Base-by-base conservation (phyloP, 1,284 basidiomycete species). In the Malassezia obtusa region DNA sequence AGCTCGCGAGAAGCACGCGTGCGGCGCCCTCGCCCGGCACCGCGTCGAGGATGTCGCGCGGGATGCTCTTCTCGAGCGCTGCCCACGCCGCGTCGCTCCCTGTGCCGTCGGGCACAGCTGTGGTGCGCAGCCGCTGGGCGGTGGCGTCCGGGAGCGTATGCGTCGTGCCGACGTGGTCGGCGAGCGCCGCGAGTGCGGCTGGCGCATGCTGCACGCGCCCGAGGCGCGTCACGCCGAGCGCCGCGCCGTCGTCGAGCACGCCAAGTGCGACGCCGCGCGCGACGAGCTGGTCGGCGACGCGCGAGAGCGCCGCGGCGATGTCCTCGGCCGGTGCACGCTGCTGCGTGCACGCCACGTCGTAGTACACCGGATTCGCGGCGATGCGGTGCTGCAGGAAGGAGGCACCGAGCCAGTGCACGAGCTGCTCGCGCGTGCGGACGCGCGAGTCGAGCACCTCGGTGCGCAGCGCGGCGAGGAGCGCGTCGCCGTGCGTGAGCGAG, bases 321-420 rank as follows among this genome's bases (percentile, higher is more conserved):
- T 47, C 49, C 1, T 26, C 30, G 10, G 49, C 48, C 30, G 30
- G 15, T 67, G 75, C 52, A 60, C 70, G 54, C 14, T 31, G 35
- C 4, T 5, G 22, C 10, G 48, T 36, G 1, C 51, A 45, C 4
- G 43, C 37, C 6, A 81, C 78, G 53, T 83, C 84, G 71, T 98
- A 98, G 76, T 86, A 96, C 1, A 81, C 81, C 11, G 92, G 90
- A 75, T 98, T 98, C 59, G 78, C 82, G 51, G 77, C 77, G 47
- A 89, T 74, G 57, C 91, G 80, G 45, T 80, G 78, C 7, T 82
- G 79, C 28, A 94, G 78, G 75, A 85, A 89, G 8, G 90, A 90
- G 76, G 84, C 89, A 1, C 90, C 86, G 57, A 89, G 79, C 38
- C 83, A 77, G 14, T 61, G 91, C 86, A 57, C 89, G 79, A 37